Conservation (phyloP, 2,329 filamentous ascomycete genomes). For the Exserohilum rostratum region DNA sequence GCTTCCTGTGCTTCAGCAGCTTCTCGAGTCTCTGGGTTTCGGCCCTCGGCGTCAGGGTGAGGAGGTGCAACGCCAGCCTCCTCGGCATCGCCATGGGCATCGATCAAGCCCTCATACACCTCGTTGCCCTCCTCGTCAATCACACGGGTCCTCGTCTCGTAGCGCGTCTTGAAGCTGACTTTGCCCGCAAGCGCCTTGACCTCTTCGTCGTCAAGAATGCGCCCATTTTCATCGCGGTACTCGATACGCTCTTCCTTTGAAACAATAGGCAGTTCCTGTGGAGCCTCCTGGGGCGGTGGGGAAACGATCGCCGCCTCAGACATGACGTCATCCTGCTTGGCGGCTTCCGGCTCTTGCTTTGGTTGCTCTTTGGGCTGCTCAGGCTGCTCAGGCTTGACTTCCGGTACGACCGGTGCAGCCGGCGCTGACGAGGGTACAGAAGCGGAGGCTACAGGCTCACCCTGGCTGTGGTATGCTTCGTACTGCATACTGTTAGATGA, state of each 20-base stretch:
- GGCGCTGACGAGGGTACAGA: conserved; percentile 35
- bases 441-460: conserved; percentile 28
- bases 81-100: conserved; percentile 40
- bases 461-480: conserved; percentile 35
- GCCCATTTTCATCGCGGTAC: conserved; percentile 93
- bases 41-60: conserved; percentile 63
- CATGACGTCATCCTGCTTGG: conserved; percentile 28
- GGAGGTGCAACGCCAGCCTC: conserved; percentile 54
- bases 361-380: conserved; percentile 14
- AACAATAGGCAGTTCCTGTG: conserved; percentile 46
- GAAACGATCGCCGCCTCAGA: conserved; percentile 41
- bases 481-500: conserved; percentile 30
- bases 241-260: conserved; percentile 82
- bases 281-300: conserved; percentile 31
- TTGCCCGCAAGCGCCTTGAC: conserved; percentile 86
- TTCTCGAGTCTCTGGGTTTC: conserved; percentile 62
- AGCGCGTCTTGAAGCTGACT: conserved; percentile 92
- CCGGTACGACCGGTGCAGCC: conserved; percentile 20
- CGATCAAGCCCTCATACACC: conserved; percentile 58
- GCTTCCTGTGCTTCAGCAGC: conserved; percentile 49
- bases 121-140: conserved; percentile 82
- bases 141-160: conserved; percentile 90
- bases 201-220: conserved; percentile 81
- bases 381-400: conserved; percentile 16
- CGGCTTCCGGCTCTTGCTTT: conserved; percentile 20